Evolutionary conservation across 1,139 yeast species (phyloP).

Genomic region (Entelexis sorbosivorans): DNA sequence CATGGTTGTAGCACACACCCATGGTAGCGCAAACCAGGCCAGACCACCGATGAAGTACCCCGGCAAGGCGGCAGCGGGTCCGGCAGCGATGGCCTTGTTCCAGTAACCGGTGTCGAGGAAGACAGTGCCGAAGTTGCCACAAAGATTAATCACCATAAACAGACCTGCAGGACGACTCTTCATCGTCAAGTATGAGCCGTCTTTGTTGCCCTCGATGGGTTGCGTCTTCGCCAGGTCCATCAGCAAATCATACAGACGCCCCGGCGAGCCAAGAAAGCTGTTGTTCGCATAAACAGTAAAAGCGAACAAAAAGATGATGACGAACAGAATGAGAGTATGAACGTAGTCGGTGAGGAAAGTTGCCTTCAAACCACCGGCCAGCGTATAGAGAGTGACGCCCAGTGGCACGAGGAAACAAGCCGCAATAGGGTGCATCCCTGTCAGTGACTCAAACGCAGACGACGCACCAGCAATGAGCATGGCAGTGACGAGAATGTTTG

Average conservation of each 20-base stretch:
- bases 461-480: slow-evolving; percentile 83
- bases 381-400: slow-evolving; percentile 71
- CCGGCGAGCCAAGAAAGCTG: slow-evolving; percentile 64
- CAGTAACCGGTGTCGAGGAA: slow-evolving; percentile 84
- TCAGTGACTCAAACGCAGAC: slow-evolving; percentile 61
- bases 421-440: slow-evolving; percentile 77
- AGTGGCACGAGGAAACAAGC: slow-evolving; percentile 71
- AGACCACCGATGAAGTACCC: slow-evolving; percentile 86
- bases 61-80: slow-evolving; percentile 76
- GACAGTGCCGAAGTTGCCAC: slow-evolving; percentile 84
- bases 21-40: slow-evolving; percentile 86
- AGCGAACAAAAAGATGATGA: slow-evolving; percentile 32
- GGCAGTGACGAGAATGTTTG: slow-evolving; percentile 76
- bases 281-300: slow-evolving; percentile 42
- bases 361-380: slow-evolving; percentile 84
- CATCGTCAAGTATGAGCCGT: slow-evolving; percentile 70
- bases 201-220: slow-evolving; percentile 64
- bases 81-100: slow-evolving; percentile 77
- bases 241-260: slow-evolving; percentile 59
- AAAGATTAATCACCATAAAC: slow-evolving; percentile 69
- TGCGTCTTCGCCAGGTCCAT: slow-evolving; percentile 44
- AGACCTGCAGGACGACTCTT: slow-evolving; percentile 64
- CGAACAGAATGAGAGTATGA: slow-evolving; percentile 47
- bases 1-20: slow-evolving; percentile 68
- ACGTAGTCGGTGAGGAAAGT: slow-evolving; percentile 80